Conservation (phyloP, 768 basidiomycete species). For the Dentipellis sp. region DNA sequence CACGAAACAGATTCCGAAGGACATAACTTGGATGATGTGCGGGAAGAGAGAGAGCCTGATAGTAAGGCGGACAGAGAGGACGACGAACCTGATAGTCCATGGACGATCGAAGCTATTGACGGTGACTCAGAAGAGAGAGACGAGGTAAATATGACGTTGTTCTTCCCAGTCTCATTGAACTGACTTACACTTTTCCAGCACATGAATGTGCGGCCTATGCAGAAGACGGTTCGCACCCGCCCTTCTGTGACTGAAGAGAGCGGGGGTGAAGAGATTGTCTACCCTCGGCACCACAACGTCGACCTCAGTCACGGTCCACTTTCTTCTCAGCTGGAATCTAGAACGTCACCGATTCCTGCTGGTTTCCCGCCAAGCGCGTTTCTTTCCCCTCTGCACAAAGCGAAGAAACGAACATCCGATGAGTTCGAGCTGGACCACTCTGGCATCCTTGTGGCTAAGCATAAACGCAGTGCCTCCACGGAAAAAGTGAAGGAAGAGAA, state of each 20-base stretch:
- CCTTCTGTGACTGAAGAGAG: conserved; percentile 76
- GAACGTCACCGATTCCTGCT: neutral
- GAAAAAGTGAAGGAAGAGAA: conserved; percentile 32
- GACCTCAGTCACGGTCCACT: too few relatives aligned
- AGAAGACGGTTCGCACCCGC: conserved; percentile 44
- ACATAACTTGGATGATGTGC: conserved; percentile 25
- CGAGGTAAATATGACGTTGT: conserved; percentile 35
- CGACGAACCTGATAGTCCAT: conserved; percentile 66
- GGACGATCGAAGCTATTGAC: conserved; percentile 84
- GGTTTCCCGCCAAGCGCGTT: conserved; percentile 12
- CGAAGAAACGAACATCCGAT: conserved; percentile 23
- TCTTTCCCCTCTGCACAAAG: conserved; percentile 11
- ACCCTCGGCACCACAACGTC: conserved; percentile 51
- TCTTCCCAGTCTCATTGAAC: conserved; percentile 5
- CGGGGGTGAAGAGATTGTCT: conserved; percentile 84
- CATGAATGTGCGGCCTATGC: conserved; percentile 32
- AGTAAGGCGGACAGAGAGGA: conserved; percentile 31
- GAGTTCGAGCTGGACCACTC: conserved; percentile 22
- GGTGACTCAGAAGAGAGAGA: conserved; percentile 66
- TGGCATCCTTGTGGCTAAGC: conserved; percentile 12
- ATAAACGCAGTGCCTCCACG: conserved; percentile 16
- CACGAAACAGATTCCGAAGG: conserved; percentile 22
- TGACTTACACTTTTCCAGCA: conserved; percentile 22
- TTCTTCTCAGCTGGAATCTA: conserved; percentile 12
- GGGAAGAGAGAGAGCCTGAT: conserved; percentile 22